Conservation (phyloP, 176 grass and related monocot genomes). For the Avena insularis region DNA sequence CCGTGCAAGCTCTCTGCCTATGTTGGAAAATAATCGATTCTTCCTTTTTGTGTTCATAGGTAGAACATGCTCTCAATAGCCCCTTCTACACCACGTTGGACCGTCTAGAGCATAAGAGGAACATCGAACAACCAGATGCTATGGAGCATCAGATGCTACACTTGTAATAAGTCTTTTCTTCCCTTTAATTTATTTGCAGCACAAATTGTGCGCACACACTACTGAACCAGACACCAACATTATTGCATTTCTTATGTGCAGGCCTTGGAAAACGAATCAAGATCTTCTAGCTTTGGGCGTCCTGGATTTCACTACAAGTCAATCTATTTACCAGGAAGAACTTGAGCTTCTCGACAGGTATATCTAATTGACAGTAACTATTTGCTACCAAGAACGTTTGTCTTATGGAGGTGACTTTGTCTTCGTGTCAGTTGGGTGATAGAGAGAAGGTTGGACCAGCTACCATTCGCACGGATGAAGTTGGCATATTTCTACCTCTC, state of each 20-base stretch:
- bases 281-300: slow-evolving; percentile 52
- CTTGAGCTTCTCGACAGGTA: slow-evolving; percentile 54
- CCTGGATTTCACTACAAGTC: slow-evolving; percentile 56
- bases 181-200: neutral
- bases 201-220: neutral
- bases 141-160: neutral
- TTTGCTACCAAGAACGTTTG: neutral
- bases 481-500: slow-evolving; percentile 67
- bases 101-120: slow-evolving; percentile 26
- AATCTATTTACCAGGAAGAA: slow-evolving; percentile 55
- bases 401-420: neutral
- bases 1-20: neutral
- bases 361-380: neutral
- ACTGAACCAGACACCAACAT: neutral
- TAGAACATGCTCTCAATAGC: slow-evolving; percentile 22
- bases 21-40: neutral
- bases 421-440: slow-evolving; percentile 60
- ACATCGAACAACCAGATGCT: neutral
- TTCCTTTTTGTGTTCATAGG: neutral
- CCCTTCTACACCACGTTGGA: slow-evolving; percentile 30
- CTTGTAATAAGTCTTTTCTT: neutral
- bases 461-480: slow-evolving; percentile 66
- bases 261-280: slow-evolving; percentile 19
- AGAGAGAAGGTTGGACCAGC: slow-evolving; percentile 57
- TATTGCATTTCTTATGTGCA: slow-evolving; percentile 36